A percentile compares a stretch with the other conserved stretches of the same genome.
These are phyloP conservation scores for Mortierella hygrophila DNA, from an alignment of 192 early-diverging fungal genomes.

Conservation along the genomic window DNA sequence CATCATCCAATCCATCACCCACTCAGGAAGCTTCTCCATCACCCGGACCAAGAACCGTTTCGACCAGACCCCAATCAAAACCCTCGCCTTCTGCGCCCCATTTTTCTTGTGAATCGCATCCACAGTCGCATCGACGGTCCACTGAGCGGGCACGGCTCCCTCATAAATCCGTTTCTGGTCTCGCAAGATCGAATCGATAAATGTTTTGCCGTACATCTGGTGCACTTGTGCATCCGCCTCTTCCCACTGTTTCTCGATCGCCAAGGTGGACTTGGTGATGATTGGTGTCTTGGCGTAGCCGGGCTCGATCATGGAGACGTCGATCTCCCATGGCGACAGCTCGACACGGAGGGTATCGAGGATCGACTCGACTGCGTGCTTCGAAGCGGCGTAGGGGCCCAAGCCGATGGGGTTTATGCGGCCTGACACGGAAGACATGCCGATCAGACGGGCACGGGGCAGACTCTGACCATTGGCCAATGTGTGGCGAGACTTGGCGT, in stretches of 20 bases:
- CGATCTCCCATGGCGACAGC: conserved; percentile 32
- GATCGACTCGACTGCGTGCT: conserved; percentile 37
- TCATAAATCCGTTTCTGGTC: background rate
- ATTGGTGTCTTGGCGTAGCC: conserved; percentile 3
- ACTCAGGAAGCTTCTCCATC: background rate
- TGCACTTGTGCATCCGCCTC: background rate
- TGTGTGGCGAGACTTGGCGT: background rate
- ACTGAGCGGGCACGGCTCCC: background rate
- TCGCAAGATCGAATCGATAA: background rate
- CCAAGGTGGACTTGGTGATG: background rate
- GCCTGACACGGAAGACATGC: background rate
- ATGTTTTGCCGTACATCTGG: background rate
- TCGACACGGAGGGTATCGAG: background rate
- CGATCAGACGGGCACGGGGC: background rate
- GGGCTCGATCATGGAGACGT: conserved; percentile 43
- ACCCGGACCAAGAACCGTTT: background rate
- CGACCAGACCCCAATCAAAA: background rate
- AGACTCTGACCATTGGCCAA: background rate
- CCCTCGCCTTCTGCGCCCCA: conserved; percentile 1
- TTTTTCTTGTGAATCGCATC: background rate
- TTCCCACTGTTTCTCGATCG: background rate
- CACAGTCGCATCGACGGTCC: background rate
- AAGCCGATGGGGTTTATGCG: background rate
- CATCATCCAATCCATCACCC: background rate
- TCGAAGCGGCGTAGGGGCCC: conserved; percentile 30